Base-by-base conservation (phyloP, 257 asterid species). In the Salvia splendens region DNA sequence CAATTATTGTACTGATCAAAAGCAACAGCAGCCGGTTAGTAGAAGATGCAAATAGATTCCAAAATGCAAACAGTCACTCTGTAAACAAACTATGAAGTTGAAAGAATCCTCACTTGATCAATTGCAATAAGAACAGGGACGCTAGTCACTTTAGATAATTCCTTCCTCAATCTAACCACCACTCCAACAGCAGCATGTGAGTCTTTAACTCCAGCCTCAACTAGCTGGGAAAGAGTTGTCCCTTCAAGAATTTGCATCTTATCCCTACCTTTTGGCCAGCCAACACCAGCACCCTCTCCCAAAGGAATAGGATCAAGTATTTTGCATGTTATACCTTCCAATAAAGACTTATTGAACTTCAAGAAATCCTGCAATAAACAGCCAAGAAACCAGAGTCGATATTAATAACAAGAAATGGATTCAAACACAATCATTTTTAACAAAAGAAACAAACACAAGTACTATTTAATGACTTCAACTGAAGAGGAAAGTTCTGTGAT, bases 241-340 rank as follows among this genome's bases (percentile, higher is more conserved):
- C 74, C 96, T 80, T 82, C 86, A n/a, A 93, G 62, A 52, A 94
- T 76, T 72, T 77, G 78, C 84, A 89, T 71, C 57, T 79, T 73
- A 67, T 84, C 87, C 68, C 69, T 68, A 77, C 91, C 96, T 78
- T 81, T 94, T 8, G 83, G 79, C 85, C 74, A 70, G 69, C 96
- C 99, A 76, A 84, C 90, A 70, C 99, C 96, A 58, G 93, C 93
- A 51, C 99, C 98, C 81, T 91, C 96, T 74, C 99, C 99, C 79
- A 94, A 68, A 8, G 85, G 86, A 73, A 94, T 80, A 69, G 95
- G 96, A 67, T 88, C 93, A 1, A 62, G 83, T 65, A 81, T 72
- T 72, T 75, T 85, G 87, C 98, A 91, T 28, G 75, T 84, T 38
- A 94, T 61, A 48, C 80, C 89, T 83, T 79, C 77, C 86, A 94